Percentiles rank a stretch among this genome's conserved stretches.
phyloP scores from a whole-genome alignment of 2,329 filamentous ascomycete genomes.

The Cercospora sesami region DNA sequence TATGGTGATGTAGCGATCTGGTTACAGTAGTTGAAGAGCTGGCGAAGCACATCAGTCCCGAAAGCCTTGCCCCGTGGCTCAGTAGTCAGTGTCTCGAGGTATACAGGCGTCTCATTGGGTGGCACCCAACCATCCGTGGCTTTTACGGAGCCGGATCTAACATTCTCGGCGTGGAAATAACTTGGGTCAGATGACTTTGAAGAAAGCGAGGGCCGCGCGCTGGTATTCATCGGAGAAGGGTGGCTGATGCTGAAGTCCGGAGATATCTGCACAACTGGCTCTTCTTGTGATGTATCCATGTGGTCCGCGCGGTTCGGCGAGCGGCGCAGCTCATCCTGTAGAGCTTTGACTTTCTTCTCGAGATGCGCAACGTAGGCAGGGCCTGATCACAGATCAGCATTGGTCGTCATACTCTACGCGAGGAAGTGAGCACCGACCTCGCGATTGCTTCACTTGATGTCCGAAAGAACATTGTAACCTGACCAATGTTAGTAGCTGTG shows the following conservation, averaged over 20 bases:
- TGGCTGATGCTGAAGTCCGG: neutral
- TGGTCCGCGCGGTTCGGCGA: conserved; percentile 1
- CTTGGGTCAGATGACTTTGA: neutral
- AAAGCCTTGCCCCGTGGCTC: conserved; percentile 26
- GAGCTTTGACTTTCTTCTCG: conserved; percentile 24
- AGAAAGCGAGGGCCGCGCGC: neutral
- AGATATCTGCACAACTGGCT: neutral
- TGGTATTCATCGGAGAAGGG: neutral
- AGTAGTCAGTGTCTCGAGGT: conserved; percentile 21
- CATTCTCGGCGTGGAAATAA: neutral
- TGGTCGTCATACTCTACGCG: neutral
- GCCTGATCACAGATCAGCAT: neutral
- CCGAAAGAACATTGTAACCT: conserved; percentile 29
- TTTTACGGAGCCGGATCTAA: neutral
- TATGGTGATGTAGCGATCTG: conserved; percentile 1
- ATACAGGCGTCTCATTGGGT: neutral
- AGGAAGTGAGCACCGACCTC: conserved; percentile 7
- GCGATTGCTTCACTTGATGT: conserved; percentile 25
- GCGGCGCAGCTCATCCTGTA: conserved; percentile 18
- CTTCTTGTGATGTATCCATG: neutral
- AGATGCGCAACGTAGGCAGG: conserved; percentile 28
- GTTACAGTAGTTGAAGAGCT: conserved; percentile 23
- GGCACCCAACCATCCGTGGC: neutral
- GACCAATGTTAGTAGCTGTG: neutral
- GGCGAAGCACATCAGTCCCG: conserved; percentile 25